Evolutionary conservation across 2,329 filamentous ascomycete genomes (phyloP).

Genomic region (Aurifilum marmelostoma): DNA sequence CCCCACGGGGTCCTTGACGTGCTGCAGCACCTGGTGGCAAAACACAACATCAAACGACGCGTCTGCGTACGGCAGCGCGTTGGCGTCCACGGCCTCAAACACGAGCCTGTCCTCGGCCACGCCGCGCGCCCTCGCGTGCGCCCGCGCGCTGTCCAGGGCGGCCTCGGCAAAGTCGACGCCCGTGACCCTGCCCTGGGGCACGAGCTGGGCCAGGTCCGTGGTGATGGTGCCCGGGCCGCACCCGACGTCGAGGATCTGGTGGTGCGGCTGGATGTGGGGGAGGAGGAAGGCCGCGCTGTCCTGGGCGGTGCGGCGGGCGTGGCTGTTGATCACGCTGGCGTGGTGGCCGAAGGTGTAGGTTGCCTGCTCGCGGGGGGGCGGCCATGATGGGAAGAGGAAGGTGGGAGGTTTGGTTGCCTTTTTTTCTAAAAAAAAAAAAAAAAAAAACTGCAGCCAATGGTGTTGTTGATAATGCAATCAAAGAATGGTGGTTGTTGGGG

Average conservation of each 20-base stretch:
- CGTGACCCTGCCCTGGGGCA: slow-evolving; percentile 43
- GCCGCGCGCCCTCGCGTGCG: slow-evolving; percentile 28
- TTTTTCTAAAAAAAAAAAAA: too few species aligned
- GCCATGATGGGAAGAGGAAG: slow-evolving; percentile 5
- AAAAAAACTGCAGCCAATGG: too few species aligned
- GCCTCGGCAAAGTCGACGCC: slow-evolving; percentile 44
- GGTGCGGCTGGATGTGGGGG: slow-evolving; percentile 42
- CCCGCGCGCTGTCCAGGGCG: slow-evolving; percentile 39
- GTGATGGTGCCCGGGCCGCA: slow-evolving; percentile 56
- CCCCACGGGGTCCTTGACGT: slow-evolving; percentile 38
- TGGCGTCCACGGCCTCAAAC: slow-evolving; percentile 39
- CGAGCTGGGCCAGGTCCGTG: slow-evolving; percentile 44
- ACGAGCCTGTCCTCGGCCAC: slow-evolving; percentile 30
- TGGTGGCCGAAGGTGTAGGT: slow-evolving; percentile 45
- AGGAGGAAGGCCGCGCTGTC: slow-evolving; percentile 49
- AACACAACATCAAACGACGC: slow-evolving; percentile 48
- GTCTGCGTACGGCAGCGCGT: slow-evolving; percentile 46
- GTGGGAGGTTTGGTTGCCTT: neutral
- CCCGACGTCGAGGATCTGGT: slow-evolving; percentile 50
- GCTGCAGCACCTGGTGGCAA: slow-evolving; percentile 47
- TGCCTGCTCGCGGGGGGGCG: slow-evolving; percentile 30
- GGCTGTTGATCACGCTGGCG: slow-evolving; percentile 41
- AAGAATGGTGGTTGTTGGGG: too few species aligned
- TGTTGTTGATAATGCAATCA: neutral
- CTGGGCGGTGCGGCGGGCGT: slow-evolving; percentile 47